Evolutionary conservation across 306 rosid species (phyloP), one percentile per base, ranked within the genome.

Genomic region (Trifolium dubium): DNA sequence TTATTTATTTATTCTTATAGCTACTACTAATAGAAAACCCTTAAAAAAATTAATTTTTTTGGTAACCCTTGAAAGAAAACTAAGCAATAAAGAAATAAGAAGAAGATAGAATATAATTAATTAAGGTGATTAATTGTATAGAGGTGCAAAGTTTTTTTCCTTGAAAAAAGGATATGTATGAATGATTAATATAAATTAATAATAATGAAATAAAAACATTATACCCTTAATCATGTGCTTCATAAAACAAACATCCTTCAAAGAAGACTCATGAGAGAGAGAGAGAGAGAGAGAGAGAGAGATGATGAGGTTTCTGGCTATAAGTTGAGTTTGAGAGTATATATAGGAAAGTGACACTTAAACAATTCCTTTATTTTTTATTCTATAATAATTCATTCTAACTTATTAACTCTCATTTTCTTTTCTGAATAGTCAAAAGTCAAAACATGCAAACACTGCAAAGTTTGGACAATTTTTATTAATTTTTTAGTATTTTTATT

Each of bases 331-430:
- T 66, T 66, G 77, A 79, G 90, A 87, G 93, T 85, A 90, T 90
- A 88, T 88, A 80, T 90, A 82, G 82, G 91, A 90, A 88, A 90
- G 85, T 74, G 96, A 88, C 96, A 86, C 89, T 88, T 79, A 86
- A 86, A 88, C 93, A 80, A 77, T 82, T 81, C 53, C 78, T 75
- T 83, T 74, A 77, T 68, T 75, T 66, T 66, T 35, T 56, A 67
- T 34, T 41, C 41, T 65, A 9, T 40, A 35, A 66, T 55, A 50
- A 7, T 60, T 6, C 30, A 23, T 23, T 23, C 23, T 60, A 32
- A 60, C 23, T 23, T 60, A 60, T 15, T 47, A 75, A 56, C 73
- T 66, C 63, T 82, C 73, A 6, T 37, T 37, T 49, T 15, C 56
- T 73, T 75, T 84, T 78, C 79, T 55, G 40, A 30, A n/a, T 72